phyloP scores from a whole-genome alignment of 805 yeast genomes.

The Candida odintsovae region DNA sequence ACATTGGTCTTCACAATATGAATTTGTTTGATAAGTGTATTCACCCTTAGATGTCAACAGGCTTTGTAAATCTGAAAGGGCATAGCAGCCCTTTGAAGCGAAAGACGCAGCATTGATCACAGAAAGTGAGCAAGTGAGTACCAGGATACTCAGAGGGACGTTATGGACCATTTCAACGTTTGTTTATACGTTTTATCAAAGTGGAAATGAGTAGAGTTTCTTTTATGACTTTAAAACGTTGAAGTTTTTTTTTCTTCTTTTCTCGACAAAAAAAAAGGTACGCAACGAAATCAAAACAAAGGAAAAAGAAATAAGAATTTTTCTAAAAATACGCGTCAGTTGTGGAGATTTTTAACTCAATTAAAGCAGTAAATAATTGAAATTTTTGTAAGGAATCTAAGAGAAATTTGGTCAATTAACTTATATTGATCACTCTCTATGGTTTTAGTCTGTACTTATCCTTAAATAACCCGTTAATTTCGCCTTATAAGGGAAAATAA shows the following conservation, averaged over 20 bases:
- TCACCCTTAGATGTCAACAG: slow-evolving; percentile 34
- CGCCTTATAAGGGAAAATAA: no score
- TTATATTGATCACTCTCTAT: no score
- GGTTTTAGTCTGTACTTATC: no score
- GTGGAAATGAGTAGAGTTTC: no score
- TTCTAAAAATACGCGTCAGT: not conserved
- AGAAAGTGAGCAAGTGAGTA: not conserved
- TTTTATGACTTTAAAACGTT: no score
- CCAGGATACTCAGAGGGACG: not conserved
- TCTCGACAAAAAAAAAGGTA: not conserved
- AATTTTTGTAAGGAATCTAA: no score
- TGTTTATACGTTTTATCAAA: not conserved
- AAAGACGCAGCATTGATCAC: not conserved
- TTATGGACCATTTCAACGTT: not conserved
- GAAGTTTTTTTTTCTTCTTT: no score
- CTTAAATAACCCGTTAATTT: no score
- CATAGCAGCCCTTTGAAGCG: slow-evolving; percentile 29
- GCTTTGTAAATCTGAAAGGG: slow-evolving; percentile 18
- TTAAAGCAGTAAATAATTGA: no score
- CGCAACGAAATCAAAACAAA: not conserved
- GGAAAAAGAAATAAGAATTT: not conserved
- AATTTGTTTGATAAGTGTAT: slow-evolving; percentile 52
- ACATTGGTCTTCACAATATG: slow-evolving; percentile 51
- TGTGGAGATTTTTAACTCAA: no score
- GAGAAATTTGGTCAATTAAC: no score